phyloP scores from a whole-genome alignment of 176 grass and related monocot species.

The Alopecurus myosuroides region DNA sequence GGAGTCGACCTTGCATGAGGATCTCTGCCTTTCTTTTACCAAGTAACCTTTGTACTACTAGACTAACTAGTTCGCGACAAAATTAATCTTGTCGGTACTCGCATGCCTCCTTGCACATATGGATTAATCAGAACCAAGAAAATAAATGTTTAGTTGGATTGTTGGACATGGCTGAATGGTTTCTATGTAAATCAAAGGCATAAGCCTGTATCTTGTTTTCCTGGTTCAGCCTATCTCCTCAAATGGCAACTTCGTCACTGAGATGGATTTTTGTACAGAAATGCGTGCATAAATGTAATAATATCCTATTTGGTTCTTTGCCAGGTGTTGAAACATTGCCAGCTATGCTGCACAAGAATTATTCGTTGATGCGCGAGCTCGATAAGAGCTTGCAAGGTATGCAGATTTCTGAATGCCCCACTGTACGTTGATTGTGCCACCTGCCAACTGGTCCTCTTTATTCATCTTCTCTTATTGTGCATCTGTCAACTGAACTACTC shows the following conservation, averaged over 20 bases:
- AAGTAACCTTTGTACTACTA: not conserved
- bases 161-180: not conserved
- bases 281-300: not conserved
- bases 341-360: slow-evolving; percentile 73
- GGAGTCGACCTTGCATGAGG: not conserved
- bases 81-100: not conserved
- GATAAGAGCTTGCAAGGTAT: slow-evolving; percentile 80
- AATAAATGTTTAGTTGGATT: not conserved
- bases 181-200: not conserved
- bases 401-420: not conserved
- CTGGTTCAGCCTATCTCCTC: not conserved
- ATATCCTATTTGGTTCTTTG: slow-evolving; percentile 10
- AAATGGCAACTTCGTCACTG: not conserved
- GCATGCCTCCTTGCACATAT: not conserved
- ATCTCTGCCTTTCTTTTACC: not conserved
- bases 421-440: not conserved
- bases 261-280: not conserved
- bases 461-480: not conserved
- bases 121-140: not conserved
- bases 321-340: slow-evolving; percentile 71
- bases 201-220: not conserved
- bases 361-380: slow-evolving; percentile 69
- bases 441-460: not conserved
- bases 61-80: not conserved
- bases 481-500: not conserved